Conservation (phyloP, 345 rosid species). For the Populus euphratica region DNA sequence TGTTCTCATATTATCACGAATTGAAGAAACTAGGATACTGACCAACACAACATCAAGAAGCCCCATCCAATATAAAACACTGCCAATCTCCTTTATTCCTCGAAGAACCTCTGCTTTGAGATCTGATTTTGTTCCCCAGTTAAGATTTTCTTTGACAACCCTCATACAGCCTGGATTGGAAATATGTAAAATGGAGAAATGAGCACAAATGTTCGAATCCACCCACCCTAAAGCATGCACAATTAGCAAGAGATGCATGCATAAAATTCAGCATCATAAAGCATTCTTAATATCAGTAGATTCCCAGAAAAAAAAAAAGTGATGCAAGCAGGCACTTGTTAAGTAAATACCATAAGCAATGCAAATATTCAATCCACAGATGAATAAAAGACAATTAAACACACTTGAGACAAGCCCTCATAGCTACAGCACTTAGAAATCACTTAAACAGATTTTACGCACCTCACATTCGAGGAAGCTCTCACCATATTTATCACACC, state of each 20-base stretch:
- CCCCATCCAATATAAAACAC: constrained; percentile 88
- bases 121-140: constrained; percentile 84
- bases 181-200: not conserved
- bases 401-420: not conserved
- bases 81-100: constrained; percentile 95
- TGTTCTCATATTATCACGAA: not conserved
- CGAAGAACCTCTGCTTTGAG: constrained; percentile 83
- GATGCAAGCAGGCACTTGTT: not conserved
- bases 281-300: not conserved
- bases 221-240: not conserved
- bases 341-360: not conserved
- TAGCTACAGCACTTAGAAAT: not conserved
- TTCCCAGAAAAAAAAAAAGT: not conserved
- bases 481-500: not conserved
- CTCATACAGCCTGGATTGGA: constrained; percentile 78
- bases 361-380: not conserved
- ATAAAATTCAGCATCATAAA: not conserved
- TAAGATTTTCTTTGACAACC: constrained; percentile 84
- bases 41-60: constrained; percentile 94
- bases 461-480: not conserved
- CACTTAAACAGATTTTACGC: not conserved
- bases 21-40: constrained; percentile 36
- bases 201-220: not conserved
- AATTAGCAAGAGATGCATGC: not conserved
- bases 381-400: not conserved